Percentiles rank a stretch among this genome's conserved stretches.
Evolutionary conservation across 2,329 filamentous ascomycete species (phyloP).

Genomic region (Colletotrichum sp.): DNA sequence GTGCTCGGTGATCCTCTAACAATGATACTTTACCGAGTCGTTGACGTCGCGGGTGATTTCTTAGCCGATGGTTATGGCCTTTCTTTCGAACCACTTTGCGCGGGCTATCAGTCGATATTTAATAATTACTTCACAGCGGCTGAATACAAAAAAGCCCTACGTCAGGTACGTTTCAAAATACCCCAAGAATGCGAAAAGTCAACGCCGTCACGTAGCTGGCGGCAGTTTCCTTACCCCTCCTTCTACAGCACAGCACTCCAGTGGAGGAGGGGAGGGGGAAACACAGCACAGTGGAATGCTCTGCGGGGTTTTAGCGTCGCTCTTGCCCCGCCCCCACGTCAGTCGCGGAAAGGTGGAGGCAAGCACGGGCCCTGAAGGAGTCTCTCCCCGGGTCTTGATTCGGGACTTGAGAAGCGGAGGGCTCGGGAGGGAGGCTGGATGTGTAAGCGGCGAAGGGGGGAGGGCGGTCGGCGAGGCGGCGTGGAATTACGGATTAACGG

Average conservation of each 20-base stretch:
- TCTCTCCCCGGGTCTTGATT: background rate
- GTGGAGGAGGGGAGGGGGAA: background rate
- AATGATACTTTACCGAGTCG: background rate
- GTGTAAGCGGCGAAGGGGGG: background rate
- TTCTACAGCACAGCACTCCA: background rate
- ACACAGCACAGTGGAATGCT: background rate
- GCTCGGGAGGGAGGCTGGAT: background rate
- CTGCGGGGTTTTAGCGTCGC: background rate
- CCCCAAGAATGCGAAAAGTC: background rate
- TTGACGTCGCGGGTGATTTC: background rate
- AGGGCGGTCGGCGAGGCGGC: background rate
- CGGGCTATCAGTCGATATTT: background rate
- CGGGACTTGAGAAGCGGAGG: background rate
- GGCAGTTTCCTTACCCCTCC: background rate
- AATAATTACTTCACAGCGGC: background rate
- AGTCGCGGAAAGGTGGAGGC: background rate
- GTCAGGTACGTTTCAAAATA: background rate
- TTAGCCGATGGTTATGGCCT: background rate
- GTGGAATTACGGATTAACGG: background rate
- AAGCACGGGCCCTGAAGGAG: background rate
- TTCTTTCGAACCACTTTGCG: background rate
- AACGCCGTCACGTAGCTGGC: background rate
- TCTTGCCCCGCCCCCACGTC: conserved; percentile 10
- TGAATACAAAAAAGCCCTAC: background rate
- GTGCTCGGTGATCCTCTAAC: background rate